A percentile compares a stretch with the other conserved stretches of the same genome.
These are phyloP conservation scores for Fraxinus excelsior DNA, from an alignment of 257 asterid species.

Conservation along the genomic window DNA sequence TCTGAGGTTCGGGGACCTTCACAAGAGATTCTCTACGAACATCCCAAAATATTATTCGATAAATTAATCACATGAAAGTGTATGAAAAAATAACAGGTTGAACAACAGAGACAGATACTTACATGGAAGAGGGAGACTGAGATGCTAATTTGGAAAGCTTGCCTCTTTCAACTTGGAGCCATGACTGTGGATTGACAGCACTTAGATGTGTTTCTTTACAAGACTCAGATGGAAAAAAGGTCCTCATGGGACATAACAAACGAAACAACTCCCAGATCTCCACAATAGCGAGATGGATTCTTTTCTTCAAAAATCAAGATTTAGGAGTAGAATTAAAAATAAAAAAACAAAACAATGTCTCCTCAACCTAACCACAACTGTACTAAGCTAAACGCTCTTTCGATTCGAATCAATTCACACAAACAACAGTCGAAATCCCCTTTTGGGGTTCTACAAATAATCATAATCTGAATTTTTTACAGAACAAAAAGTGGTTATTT, in stretches of 20 bases:
- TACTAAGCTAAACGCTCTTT: slow-evolving; percentile 25
- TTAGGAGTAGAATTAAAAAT: slow-evolving; percentile 9
- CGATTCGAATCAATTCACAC: slow-evolving; percentile 22
- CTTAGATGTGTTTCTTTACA: slow-evolving; percentile 75
- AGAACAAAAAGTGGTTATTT: slow-evolving; percentile 9
- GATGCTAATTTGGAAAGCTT: slow-evolving; percentile 69
- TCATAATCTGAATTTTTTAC: slow-evolving; percentile 5
- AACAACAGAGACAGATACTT: slow-evolving; percentile 26
- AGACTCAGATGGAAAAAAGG: slow-evolving; percentile 78
- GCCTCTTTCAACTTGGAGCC: slow-evolving; percentile 99
- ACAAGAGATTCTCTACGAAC: slow-evolving; percentile 84
- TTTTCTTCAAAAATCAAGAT: slow-evolving; percentile 24
- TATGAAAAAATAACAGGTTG: background rate
- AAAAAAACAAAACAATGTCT: slow-evolving; percentile 6
- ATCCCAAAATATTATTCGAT: slow-evolving; percentile 21
- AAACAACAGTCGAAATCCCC: slow-evolving; percentile 28
- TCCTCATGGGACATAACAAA: slow-evolving; percentile 94
- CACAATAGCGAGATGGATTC: slow-evolving; percentile 59
- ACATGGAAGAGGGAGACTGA: slow-evolving; percentile 79
- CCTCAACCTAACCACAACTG: slow-evolving; percentile 24
- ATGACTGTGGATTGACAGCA: slow-evolving; percentile 85
- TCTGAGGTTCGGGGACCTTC: slow-evolving; percentile 87
- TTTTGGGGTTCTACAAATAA: slow-evolving; percentile 3
- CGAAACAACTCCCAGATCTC: slow-evolving; percentile 86
- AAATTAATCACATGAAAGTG: slow-evolving; percentile 13